Conservation (phyloP, 1,284 basidiomycete species). For the Chalciporus sp. region DNA sequence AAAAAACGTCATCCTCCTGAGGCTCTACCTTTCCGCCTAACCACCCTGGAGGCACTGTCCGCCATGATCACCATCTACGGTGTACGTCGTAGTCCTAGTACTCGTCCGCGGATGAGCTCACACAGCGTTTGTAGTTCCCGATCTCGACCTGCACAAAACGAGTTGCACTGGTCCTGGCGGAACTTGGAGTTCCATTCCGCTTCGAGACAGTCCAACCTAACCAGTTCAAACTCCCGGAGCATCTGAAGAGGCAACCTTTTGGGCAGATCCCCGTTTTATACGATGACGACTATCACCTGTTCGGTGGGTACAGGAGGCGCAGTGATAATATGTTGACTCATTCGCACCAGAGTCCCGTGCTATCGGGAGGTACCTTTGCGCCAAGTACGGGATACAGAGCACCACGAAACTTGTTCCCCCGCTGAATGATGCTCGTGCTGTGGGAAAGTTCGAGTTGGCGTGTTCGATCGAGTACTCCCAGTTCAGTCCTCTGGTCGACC, state of each 20-base stretch:
- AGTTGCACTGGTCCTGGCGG: slow-evolving; percentile 1
- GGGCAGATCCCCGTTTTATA: slow-evolving; percentile 2
- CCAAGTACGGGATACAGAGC: slow-evolving; percentile 42
- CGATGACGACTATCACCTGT: not conserved
- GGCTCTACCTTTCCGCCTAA: no score
- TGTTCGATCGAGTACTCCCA: slow-evolving; percentile 51
- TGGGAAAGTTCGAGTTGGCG: slow-evolving; percentile 45
- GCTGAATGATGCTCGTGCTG: slow-evolving; percentile 33
- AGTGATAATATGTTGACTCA: not conserved
- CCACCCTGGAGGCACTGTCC: not conserved
- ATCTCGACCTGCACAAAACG: slow-evolving; percentile 1
- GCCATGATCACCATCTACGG: not conserved
- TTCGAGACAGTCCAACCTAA: not conserved
- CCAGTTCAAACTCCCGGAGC: not conserved
- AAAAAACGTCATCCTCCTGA: no score
- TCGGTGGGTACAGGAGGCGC: not conserved
- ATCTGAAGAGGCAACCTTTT: slow-evolving; percentile 3
- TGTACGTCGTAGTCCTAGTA: not conserved
- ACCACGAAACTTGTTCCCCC: slow-evolving; percentile 7
- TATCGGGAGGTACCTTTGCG: slow-evolving; percentile 46
- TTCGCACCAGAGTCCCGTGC: slow-evolving; percentile 47
- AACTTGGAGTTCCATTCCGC: not conserved
- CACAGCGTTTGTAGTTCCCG: not conserved
- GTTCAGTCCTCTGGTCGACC: slow-evolving; percentile 43
- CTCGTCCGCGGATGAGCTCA: not conserved